Evolutionary conservation across 176 grass and related monocot species (phyloP).

Genomic region (Oryza nivara): DNA sequence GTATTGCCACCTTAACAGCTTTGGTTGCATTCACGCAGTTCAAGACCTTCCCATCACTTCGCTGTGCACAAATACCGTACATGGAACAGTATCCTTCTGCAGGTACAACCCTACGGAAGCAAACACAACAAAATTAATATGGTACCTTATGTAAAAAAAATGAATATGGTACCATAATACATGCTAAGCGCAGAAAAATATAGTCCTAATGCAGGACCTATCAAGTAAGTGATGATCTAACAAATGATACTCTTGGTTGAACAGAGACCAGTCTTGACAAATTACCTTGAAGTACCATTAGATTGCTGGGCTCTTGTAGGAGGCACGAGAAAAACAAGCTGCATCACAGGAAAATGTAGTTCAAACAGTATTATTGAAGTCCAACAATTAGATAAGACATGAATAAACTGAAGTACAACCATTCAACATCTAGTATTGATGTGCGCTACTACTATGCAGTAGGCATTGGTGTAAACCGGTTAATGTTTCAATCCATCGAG

Average conservation of each 20-base stretch:
- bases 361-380: conserved; percentile 16
- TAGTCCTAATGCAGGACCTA: conserved; percentile 8
- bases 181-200: conserved; percentile 13
- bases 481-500: conserved; percentile 24
- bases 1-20: conserved; percentile 73
- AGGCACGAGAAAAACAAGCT: conserved; percentile 61
- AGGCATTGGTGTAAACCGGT: not conserved
- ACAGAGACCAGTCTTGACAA: conserved; percentile 17
- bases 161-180: conserved; percentile 30
- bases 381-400: conserved; percentile 28
- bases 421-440: conserved; percentile 34
- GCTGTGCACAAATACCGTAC: conserved; percentile 86
- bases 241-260: conserved; percentile 24
- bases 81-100: conserved; percentile 90
- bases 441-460: conserved; percentile 30
- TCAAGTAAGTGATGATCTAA: conserved; percentile 6
- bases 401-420: conserved; percentile 17
- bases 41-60: conserved; percentile 82
- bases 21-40: conserved; percentile 81
- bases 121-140: conserved; percentile 19
- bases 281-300: conserved; percentile 76
- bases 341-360: conserved; percentile 22
- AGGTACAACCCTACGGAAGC: conserved; percentile 48
- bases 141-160: no score
- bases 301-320: conserved; percentile 59